These are phyloP conservation scores for Oidiodendron maius DNA, from an alignment of 495 filamentous ascomycete species.

Conservation along the genomic window DNA sequence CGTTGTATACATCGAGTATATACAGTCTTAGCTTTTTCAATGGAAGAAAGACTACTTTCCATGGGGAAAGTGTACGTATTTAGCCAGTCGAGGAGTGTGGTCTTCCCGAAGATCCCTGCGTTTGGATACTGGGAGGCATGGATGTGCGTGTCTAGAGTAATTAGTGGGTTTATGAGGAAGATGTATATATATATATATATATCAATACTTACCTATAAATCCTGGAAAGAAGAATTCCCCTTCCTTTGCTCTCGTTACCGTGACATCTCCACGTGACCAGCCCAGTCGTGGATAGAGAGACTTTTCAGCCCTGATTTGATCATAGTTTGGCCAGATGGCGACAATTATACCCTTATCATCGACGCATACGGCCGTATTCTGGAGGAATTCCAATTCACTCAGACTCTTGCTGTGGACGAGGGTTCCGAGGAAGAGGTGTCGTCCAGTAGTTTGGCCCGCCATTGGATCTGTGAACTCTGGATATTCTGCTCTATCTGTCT, in stretches of 20 bases:
- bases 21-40: conserved; percentile 46
- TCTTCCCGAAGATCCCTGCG: conserved; percentile 81
- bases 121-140: conserved; percentile 95
- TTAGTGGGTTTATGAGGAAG: conserved; percentile 7
- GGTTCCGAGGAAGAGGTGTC: conserved; percentile 33
- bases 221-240: conserved; percentile 87
- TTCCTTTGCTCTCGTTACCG: conserved; percentile 25
- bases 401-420: conserved; percentile 55
- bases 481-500: background rate
- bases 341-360: conserved; percentile 60
- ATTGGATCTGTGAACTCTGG: background rate
- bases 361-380: conserved; percentile 61
- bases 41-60: conserved; percentile 61
- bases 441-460: conserved; percentile 1
- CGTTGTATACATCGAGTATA: conserved; percentile 71
- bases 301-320: conserved; percentile 13
- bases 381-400: conserved; percentile 47
- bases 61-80: conserved; percentile 93
- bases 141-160: conserved; percentile 73
- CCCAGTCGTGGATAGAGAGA: conserved; percentile 17
- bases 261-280: conserved; percentile 31
- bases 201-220: conserved; percentile 62
- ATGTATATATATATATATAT: no score
- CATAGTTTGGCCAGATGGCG: conserved; percentile 38
- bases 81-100: conserved; percentile 87